Evolutionary conservation across 768 basidiomycete genomes (phyloP), one percentile per base, ranked within the genome.

Genomic region (Collybia sordida): DNA sequence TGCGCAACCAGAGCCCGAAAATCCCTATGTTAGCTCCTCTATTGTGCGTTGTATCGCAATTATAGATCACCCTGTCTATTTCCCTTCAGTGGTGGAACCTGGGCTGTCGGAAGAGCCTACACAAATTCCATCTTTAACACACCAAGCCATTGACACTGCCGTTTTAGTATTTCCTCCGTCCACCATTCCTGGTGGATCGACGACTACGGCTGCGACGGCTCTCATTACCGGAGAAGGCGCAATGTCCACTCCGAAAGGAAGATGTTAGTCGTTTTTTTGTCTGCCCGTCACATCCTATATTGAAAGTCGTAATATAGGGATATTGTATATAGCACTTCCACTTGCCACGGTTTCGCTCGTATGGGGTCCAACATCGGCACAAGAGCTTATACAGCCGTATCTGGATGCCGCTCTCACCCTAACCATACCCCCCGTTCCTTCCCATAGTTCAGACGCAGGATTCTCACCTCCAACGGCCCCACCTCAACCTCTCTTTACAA

Each of bases 91-190:
- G 18, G 45, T 47, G 4, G 57, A 54, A 18, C 52, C 66, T 14
- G 68, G 64, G 18, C 56, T 43, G 6, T 55, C 66, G 7, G 50
- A 52, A 3, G 66, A 71, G 14, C 34, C 50, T 25, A 14, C 45
- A 4, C 23, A 59, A 12, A 8, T 53, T 1, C 54, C 52, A 27
- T 18, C 35, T 22, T 28, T 42, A 9, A n/a, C 53, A 28, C 57
- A 61, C 22, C 45, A 56, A 36, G 41, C 64, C 12, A 56, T 80
- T 11, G 91, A 93, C 60, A 85, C 88, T 14, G 79, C 76, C 2
- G 63, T 93, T 12, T 62, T 93, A 4, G 75, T 93, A 4, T 91
- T 93, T 55, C 88, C 92, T 0, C 93, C 92, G 1, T 72, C 70
- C 1, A 79, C 82, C 0, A 59, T 89, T 6, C 46, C 63, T 35